Conservation (phyloP, 805 yeast genomes). For the Novakomyces olei region DNA sequence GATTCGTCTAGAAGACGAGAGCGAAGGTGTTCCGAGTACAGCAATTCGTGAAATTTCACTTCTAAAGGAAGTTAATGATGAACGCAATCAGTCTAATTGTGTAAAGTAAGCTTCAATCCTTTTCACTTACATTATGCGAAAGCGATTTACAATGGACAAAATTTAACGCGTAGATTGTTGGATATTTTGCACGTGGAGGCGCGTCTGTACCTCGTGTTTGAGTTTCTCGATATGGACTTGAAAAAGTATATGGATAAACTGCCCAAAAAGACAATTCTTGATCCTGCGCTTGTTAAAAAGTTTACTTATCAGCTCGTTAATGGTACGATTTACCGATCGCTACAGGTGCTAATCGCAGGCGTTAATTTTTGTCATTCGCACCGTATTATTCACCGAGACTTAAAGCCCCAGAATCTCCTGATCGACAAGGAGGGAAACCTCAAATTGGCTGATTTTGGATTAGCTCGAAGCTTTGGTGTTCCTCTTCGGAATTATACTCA, state of each 20-base stretch:
- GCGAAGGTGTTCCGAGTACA: slow-evolving; percentile 96
- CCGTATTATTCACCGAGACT: slow-evolving; percentile 81
- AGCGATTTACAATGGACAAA: too few species aligned
- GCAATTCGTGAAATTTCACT: slow-evolving; percentile 92
- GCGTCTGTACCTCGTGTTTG: slow-evolving; percentile 79
- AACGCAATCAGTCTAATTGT: slow-evolving; percentile 51
- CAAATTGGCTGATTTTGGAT: slow-evolving; percentile 78
- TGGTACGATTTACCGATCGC: too few species aligned
- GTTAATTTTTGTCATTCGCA: slow-evolving; percentile 85
- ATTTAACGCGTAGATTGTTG: slow-evolving; percentile 24
- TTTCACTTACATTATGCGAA: background rate
- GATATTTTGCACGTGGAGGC: slow-evolving; percentile 91
- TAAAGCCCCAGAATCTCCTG: slow-evolving; percentile 87
- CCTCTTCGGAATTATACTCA: slow-evolving; percentile 93
- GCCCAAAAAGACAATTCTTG: slow-evolving; percentile 54
- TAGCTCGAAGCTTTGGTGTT: slow-evolving; percentile 93
- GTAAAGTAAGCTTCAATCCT: background rate
- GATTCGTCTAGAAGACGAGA: slow-evolving; percentile 86
- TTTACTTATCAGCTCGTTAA: slow-evolving; percentile 70
- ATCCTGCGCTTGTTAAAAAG: slow-evolving; percentile 71
- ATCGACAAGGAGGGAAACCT: slow-evolving; percentile 90
- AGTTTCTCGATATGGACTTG: slow-evolving; percentile 79
- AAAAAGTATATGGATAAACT: slow-evolving; percentile 92
- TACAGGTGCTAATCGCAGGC: too few species aligned
- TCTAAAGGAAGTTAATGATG: slow-evolving; percentile 80